phyloP scores from a whole-genome alignment of 1,284 basidiomycete genomes.

The Sphagnurus paluster region DNA sequence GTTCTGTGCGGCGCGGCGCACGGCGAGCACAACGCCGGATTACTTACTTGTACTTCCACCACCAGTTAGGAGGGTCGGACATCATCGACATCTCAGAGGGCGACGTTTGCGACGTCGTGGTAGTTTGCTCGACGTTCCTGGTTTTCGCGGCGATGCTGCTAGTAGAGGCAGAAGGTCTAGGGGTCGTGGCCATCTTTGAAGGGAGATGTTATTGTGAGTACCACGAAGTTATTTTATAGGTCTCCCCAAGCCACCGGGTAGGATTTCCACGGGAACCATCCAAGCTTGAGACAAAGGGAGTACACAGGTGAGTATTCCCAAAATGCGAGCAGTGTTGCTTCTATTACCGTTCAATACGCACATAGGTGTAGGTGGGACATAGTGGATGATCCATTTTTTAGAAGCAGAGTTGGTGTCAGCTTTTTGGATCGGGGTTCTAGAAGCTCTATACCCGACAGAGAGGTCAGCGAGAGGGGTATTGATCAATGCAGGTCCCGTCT shows the following conservation, averaged over 20 bases:
- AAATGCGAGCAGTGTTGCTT: neutral
- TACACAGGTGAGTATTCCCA: neutral
- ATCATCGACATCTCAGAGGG: neutral
- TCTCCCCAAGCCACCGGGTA: too few species aligned
- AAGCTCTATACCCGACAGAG: too few species aligned
- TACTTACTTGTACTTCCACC: slow-evolving; percentile 54
- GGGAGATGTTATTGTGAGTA: too few species aligned
- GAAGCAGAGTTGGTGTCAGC: too few species aligned
- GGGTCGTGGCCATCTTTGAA: neutral
- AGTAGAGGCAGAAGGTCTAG: slow-evolving; percentile 1
- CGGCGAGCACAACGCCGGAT: neutral
- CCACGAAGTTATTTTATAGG: too few species aligned
- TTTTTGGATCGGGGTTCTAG: too few species aligned
- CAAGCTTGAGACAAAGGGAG: neutral
- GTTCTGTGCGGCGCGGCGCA: too few species aligned
- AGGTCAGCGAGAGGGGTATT: too few species aligned
- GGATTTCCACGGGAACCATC: neutral
- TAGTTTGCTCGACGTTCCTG: neutral
- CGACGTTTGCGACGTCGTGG: neutral
- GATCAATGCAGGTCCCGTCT: too few species aligned
- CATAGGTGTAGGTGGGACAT: neutral
- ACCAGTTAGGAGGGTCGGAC: slow-evolving; percentile 41
- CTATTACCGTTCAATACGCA: neutral
- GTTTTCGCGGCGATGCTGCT: neutral
- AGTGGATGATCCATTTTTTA: neutral